A percentile compares a stretch with the other conserved stretches of the same genome.
These are phyloP conservation scores for Trichophyton mentagrophytes DNA, from an alignment of 2,329 filamentous ascomycete species.

Conservation along the genomic window DNA sequence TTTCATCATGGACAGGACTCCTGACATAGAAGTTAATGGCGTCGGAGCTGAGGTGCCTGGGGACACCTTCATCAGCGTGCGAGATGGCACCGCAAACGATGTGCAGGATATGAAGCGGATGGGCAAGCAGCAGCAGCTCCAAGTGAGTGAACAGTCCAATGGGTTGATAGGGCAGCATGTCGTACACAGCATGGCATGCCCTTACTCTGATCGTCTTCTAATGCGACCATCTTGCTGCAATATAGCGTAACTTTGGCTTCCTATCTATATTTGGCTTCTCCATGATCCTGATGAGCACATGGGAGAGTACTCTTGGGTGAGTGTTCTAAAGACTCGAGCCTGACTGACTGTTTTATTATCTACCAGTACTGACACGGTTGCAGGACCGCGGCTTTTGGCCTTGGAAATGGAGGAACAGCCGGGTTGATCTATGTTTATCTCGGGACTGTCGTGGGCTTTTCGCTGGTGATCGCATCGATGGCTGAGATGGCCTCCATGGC, in stretches of 20 bases:
- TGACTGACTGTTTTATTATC: neutral
- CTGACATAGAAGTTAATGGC: conserved; percentile 3
- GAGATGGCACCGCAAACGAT: conserved; percentile 6
- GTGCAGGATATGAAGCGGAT: conserved; percentile 6
- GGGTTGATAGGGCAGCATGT: neutral
- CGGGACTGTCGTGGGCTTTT: conserved; percentile 21
- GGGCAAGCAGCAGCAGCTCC: conserved; percentile 7
- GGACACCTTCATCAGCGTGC: conserved; percentile 2
- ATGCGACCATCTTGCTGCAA: neutral
- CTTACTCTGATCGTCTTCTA: neutral
- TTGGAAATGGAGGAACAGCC: conserved; percentile 28
- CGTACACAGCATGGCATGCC: neutral
- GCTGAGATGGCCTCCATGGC: conserved; percentile 35
- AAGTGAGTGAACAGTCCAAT: neutral
- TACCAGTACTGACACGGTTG: neutral
- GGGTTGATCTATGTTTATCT: conserved; percentile 29
- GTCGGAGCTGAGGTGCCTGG: neutral
- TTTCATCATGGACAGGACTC: neutral
- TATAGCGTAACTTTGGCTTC: conserved; percentile 7
- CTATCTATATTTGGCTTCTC: conserved; percentile 8
- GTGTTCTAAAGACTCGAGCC: neutral
- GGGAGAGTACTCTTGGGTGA: conserved; percentile 32
- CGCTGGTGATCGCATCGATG: conserved; percentile 27
- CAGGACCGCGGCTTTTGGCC: conserved; percentile 19
- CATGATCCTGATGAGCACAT: conserved; percentile 21